Evolutionary conservation across 108 stramenopile genomes (phyloP).

Genomic region (Schizochytrium sp.): DNA sequence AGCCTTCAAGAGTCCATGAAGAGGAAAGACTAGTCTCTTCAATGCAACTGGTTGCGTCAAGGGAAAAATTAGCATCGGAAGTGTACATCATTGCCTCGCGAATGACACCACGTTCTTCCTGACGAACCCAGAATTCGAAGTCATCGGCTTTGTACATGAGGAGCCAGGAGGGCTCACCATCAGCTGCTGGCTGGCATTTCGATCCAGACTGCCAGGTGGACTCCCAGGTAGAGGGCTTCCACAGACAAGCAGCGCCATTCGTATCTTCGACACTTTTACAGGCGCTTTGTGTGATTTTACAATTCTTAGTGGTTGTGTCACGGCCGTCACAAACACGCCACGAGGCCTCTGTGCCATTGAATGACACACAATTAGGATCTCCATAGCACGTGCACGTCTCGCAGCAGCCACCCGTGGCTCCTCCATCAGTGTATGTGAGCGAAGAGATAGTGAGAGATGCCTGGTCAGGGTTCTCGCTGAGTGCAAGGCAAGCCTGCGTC

Average conservation of each 20-base stretch:
- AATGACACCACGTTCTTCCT: slow-evolving; percentile 57
- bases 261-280: slow-evolving; percentile 1
- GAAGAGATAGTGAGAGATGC: not conserved
- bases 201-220: slow-evolving; percentile 31
- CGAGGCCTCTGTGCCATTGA: slow-evolving; percentile 43
- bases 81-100: not conserved
- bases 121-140: slow-evolving; percentile 15
- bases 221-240: slow-evolving; percentile 17
- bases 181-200: slow-evolving; percentile 13
- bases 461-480: not conserved
- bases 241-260: not conserved
- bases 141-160: slow-evolving; percentile 57
- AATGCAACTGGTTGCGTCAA: slow-evolving; percentile 13
- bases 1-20: not conserved
- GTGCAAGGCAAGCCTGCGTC: not conserved
- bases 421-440: not conserved
- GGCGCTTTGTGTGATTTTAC: not conserved
- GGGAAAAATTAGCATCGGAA: not conserved
- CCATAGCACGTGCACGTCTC: slow-evolving; percentile 55
- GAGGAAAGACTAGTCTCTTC: not conserved
- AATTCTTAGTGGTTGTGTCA: not conserved
- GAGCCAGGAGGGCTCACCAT: slow-evolving; percentile 2
- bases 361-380: slow-evolving; percentile 52
- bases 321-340: slow-evolving; percentile 49
- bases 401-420: slow-evolving; percentile 23